Percentiles rank a stretch among this genome's conserved stretches.
Evolutionary conservation across 768 basidiomycete genomes (phyloP).

Genomic region (Kwoniella dejecticola): DNA sequence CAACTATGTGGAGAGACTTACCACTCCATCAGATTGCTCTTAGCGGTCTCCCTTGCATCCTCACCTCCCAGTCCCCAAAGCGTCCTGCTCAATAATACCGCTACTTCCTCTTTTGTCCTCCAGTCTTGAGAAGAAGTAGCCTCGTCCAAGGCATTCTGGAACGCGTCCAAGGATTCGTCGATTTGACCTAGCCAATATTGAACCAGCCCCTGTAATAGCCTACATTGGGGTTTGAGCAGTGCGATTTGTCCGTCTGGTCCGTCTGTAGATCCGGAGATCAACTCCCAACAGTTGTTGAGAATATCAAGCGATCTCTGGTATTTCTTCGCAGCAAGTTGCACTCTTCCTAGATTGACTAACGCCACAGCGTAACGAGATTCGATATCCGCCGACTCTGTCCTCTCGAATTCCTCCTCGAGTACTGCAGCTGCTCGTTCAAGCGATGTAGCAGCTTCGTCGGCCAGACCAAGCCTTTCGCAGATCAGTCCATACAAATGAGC

Average conservation of each 20-base stretch:
- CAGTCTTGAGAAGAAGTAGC: constrained; percentile 36
- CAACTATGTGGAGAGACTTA: constrained; percentile 54
- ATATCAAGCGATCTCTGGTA: constrained; percentile 67
- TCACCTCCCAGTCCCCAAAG: constrained; percentile 79
- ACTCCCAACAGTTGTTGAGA: constrained; percentile 70
- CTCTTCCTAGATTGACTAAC: constrained; percentile 75
- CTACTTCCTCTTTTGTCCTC: constrained; percentile 66
- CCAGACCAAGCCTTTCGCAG: constrained; percentile 78
- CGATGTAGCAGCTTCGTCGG: constrained; percentile 64
- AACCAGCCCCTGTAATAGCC: constrained; percentile 70
- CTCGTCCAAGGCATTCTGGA: constrained; percentile 69
- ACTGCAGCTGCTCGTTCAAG: constrained; percentile 68
- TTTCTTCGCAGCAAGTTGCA: constrained; percentile 66
- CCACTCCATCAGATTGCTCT: constrained; percentile 79
- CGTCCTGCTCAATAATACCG: constrained; percentile 76
- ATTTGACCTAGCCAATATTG: constrained; percentile 68
- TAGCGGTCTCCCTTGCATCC: constrained; percentile 75
- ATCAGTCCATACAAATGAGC: constrained; percentile 81
- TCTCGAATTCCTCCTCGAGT: constrained; percentile 86
- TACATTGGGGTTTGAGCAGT: constrained; percentile 49
- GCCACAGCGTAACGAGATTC: constrained; percentile 80
- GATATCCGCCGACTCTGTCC: constrained; percentile 73
- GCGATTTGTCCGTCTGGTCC: constrained; percentile 55
- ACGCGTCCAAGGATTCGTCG: constrained; percentile 65
- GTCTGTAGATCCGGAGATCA: constrained; percentile 60